phyloP scores from a whole-genome alignment of 345 rosid genomes.

The Cardamine occulta region DNA sequence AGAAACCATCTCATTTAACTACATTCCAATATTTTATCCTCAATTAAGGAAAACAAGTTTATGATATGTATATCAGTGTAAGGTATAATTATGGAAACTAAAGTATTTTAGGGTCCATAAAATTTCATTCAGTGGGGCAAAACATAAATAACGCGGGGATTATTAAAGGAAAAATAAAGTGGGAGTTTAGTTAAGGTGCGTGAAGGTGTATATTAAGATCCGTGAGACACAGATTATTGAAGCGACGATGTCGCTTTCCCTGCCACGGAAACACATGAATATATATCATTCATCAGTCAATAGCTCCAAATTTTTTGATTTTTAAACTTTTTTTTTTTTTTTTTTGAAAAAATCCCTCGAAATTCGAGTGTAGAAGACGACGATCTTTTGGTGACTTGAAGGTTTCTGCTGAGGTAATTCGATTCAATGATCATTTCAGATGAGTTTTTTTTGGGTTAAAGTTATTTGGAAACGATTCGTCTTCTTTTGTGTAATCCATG shows the following conservation, averaged over 20 bases:
- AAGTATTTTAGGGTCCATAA: not conserved
- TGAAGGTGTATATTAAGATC: conserved; percentile 30
- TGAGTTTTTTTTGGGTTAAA: conserved; percentile 21
- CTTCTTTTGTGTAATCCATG: not conserved
- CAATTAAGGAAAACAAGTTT: not conserved
- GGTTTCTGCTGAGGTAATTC: conserved; percentile 25
- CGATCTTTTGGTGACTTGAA: conserved; percentile 32
- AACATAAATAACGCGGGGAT: not conserved
- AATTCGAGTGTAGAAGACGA: conserved; percentile 34
- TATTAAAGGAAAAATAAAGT: not conserved
- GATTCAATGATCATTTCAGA: conserved; percentile 1
- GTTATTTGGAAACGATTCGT: not conserved
- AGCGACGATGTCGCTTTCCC: conserved; percentile 39
- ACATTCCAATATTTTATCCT: too few relatives aligned
- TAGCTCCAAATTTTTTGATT: conserved; percentile 9
- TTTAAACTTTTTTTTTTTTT: not conserved
- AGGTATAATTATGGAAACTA: not conserved
- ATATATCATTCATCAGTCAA: conserved; percentile 29
- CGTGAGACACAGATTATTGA: conserved; percentile 19
- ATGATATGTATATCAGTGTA: not conserved
- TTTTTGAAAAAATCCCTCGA: not conserved
- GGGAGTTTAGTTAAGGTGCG: conserved; percentile 9
- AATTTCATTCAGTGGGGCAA: not conserved
- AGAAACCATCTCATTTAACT: too few relatives aligned
- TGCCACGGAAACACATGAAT: conserved; percentile 40